These are phyloP conservation scores for Epithemia pelagica DNA, from an alignment of 108 stramenopile genomes.

Conservation along the genomic window DNA sequence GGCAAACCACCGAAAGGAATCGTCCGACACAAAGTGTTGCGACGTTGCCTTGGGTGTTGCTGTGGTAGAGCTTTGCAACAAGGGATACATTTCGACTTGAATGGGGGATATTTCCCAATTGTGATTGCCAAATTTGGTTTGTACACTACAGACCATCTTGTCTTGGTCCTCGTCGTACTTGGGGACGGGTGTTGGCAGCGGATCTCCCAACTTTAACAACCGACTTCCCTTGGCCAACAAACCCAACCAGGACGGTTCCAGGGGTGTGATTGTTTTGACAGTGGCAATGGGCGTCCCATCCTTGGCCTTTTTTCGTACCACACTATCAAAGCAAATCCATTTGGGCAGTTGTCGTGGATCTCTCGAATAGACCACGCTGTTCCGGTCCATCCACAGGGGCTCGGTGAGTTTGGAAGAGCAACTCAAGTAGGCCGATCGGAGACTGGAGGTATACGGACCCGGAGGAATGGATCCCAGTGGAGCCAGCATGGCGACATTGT, in stretches of 20 bases:
- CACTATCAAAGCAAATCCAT: conserved; percentile 72
- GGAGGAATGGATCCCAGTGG: conserved; percentile 49
- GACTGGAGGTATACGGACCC: conserved; percentile 46
- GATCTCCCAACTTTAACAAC: conserved; percentile 49
- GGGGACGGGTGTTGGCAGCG: conserved; percentile 57
- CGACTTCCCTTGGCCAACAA: conserved; percentile 58
- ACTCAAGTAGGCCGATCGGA: conserved; percentile 72
- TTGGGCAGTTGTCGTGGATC: conserved; percentile 57
- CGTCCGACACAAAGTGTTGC: conserved; percentile 45
- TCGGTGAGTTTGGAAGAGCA: conserved; percentile 41
- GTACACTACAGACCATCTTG: conserved; percentile 64
- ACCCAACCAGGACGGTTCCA: conserved; percentile 72
- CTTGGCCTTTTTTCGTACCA: conserved; percentile 55
- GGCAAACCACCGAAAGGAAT: conserved; percentile 83
- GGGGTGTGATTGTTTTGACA: conserved; percentile 78
- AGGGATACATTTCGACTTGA: conserved; percentile 53
- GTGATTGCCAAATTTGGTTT: conserved; percentile 66
- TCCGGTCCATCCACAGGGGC: conserved; percentile 72
- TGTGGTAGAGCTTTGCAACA: conserved; percentile 19
- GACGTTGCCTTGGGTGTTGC: conserved; percentile 20
- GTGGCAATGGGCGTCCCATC: conserved; percentile 59
- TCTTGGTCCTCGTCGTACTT: conserved; percentile 63
- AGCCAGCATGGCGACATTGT: conserved; percentile 74
- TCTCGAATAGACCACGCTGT: conserved; percentile 55
- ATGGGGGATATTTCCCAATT: conserved; percentile 75